Base-by-base conservation (phyloP, 192 early-diverging fungal species). In the Rhizoclosmatium sp. region DNA sequence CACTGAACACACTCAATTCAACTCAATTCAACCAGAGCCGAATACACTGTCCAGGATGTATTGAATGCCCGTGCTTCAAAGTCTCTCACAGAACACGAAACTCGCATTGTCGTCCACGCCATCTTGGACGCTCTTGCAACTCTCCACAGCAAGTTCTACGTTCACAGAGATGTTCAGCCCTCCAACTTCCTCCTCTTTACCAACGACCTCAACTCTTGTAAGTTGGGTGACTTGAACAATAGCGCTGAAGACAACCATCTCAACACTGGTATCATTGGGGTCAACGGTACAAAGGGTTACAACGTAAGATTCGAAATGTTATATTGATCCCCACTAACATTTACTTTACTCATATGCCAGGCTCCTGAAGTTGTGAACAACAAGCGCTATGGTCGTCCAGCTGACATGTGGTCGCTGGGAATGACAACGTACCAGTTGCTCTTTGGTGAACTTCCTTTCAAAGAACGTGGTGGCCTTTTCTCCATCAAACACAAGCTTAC, bases 281-380 rank as follows among this genome's bases (percentile, higher is more conserved):
- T 78, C 31, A 78, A 78, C 56, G 77, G 77, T 9, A 78, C 77
- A 3, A 71, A 56, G 3, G 77, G 77, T 44, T 78, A 69, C 31
- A 31, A 31, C 31, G 31, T 31, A 31, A 31, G 31, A 31, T 31
- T 31, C 31, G 31, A 31, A 31, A 31, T 31, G 31, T 31, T 31
- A 31, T 31, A 31, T 31, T 31, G 31, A 31, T 31, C 31, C 31
- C 31, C 31, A 31, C 31, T 31, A 31, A 31, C 0, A 31, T 31
- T 31, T 31, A 31, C 31, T 31, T 31, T 31, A 31, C 31, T 31
- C 31, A 31, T 31, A 31, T 31, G 31, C 14, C 21, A 82, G 82
- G 84, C 86, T 1, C 86, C 86, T 40, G 86, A 87, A 60, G 80
- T 87, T 76, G 77, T 85, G 2, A 54, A 74, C 31, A 76, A 72